Percentiles rank a stretch among this genome's conserved stretches.
phyloP scores from a whole-genome alignment of 306 rosid species.

The Vigna trinervia region DNA sequence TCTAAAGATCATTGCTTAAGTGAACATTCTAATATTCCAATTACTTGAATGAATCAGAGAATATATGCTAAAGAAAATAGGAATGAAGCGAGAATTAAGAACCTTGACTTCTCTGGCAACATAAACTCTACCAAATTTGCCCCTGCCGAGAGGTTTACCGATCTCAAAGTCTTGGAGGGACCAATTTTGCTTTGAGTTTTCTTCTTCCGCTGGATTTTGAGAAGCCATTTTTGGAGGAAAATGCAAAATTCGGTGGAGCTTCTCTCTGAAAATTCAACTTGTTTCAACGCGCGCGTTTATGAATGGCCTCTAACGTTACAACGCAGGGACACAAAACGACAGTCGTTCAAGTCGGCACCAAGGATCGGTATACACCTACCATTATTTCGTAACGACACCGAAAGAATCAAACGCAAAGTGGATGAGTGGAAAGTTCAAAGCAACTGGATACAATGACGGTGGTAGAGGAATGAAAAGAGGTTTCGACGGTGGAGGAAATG shows the following conservation, averaged over 20 bases:
- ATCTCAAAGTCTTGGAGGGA: conserved; percentile 77
- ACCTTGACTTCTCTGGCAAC: conserved; percentile 82
- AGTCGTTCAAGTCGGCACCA: too few relatives aligned
- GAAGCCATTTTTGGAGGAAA: neutral
- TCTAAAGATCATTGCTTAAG: neutral
- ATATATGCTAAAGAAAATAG: neutral
- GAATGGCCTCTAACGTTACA: too few relatives aligned
- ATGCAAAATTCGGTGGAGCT: neutral
- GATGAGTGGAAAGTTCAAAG: too few relatives aligned
- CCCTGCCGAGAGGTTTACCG: conserved; percentile 86
- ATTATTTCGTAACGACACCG: too few relatives aligned
- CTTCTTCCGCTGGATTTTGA: conserved; percentile 3
- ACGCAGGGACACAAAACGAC: too few relatives aligned
- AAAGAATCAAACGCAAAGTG: too few relatives aligned
- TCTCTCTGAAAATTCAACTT: neutral
- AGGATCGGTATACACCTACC: too few relatives aligned
- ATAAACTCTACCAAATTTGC: conserved; percentile 92
- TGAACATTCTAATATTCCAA: neutral
- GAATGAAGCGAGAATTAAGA: neutral
- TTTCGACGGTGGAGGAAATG: too few relatives aligned
- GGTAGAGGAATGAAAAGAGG: too few relatives aligned
- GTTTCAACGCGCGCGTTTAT: too few relatives aligned
- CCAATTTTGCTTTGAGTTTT: conserved; percentile 55
- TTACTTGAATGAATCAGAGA: neutral
- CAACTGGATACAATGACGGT: too few relatives aligned